A percentile compares a stretch with the other conserved stretches of the same genome.
Conservation (phyloP, 495 filamentous ascomycete genomes). For the Lophiostoma macrostomum region DNA sequence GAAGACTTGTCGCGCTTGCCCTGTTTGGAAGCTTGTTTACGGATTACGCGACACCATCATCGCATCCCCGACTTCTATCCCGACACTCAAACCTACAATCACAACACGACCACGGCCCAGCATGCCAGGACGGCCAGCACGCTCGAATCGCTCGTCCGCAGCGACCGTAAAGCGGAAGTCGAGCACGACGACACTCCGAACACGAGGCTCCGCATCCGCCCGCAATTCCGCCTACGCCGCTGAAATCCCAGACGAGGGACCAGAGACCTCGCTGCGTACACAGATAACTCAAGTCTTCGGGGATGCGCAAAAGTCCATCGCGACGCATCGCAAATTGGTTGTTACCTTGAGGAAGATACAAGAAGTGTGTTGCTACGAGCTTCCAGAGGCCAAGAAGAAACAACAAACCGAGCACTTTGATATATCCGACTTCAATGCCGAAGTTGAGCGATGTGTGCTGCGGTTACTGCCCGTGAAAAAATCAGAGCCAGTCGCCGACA, state of each 20-base stretch:
- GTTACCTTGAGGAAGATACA: constrained; percentile 80
- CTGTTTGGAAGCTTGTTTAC: neutral
- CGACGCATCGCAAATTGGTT: constrained; percentile 82
- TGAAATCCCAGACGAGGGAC: constrained; percentile 70
- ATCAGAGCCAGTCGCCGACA: constrained; percentile 84
- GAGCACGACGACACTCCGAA: constrained; percentile 36
- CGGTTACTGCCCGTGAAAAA: constrained; percentile 86
- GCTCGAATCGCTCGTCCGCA: constrained; percentile 29
- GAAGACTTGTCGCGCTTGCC: too few relatives aligned
- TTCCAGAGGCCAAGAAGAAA: constrained; percentile 50
- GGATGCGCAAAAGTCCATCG: constrained; percentile 83
- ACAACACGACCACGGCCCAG: neutral
- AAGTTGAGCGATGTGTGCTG: constrained; percentile 77
- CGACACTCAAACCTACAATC: constrained; percentile 1
- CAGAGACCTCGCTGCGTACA: constrained; percentile 65
- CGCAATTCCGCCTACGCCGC: constrained; percentile 63
- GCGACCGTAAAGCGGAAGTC: constrained; percentile 38
- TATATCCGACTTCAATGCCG: constrained; percentile 82
- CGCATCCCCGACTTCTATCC: too few relatives aligned
- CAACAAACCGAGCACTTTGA: constrained; percentile 52
- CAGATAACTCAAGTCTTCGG: constrained; percentile 77
- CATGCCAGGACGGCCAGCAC: constrained; percentile 44
- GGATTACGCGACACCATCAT: too few relatives aligned
- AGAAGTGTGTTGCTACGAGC: constrained; percentile 82
- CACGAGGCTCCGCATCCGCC: constrained; percentile 37